A percentile compares a stretch with the other conserved stretches of the same genome.
Conservation (phyloP, 2,329 filamentous ascomycete genomes). For the Parastagonospora avenae region DNA sequence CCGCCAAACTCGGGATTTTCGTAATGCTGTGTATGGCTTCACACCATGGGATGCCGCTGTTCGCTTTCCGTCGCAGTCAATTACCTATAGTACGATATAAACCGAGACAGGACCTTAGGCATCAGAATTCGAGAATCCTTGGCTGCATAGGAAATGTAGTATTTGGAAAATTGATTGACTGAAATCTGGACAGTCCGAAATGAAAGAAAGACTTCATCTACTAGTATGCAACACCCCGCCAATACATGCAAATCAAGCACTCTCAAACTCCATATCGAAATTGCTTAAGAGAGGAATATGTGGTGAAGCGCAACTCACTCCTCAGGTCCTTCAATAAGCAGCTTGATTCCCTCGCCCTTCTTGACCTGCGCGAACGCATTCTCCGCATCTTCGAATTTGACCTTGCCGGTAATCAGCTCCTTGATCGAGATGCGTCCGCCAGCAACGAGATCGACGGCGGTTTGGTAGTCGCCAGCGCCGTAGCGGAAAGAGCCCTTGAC, state of each 20-base stretch:
- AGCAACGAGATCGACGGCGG: conserved; percentile 78
- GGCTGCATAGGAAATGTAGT: too few relatives aligned
- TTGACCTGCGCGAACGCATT: conserved; percentile 86
- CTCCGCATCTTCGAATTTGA: conserved; percentile 82
- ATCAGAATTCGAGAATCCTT: too few relatives aligned
- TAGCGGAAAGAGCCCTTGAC: conserved; percentile 90
- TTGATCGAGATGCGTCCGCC: conserved; percentile 74
- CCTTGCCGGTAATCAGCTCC: conserved; percentile 76
- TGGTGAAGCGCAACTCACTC: conserved; percentile 13
- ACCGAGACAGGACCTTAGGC: too few relatives aligned
- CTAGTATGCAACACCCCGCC: too few relatives aligned
- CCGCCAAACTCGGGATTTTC: too few relatives aligned
- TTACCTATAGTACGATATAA: too few relatives aligned
- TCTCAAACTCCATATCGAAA: too few relatives aligned
- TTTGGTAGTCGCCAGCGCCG: conserved; percentile 82
- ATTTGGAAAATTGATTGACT: too few relatives aligned
- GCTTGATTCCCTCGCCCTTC: conserved; percentile 77
- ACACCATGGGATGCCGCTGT: too few relatives aligned
- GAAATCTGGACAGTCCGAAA: too few relatives aligned
- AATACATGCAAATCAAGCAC: not conserved
- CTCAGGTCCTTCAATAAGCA: conserved; percentile 56
- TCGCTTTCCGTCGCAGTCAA: too few relatives aligned
- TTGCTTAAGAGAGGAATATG: not conserved
- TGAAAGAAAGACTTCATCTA: not conserved
- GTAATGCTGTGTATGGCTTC: too few relatives aligned